Percentiles rank a stretch among this genome's conserved stretches.
Evolutionary conservation across 176 grass and related monocot species (phyloP).

Genomic region (Avena sativa): DNA sequence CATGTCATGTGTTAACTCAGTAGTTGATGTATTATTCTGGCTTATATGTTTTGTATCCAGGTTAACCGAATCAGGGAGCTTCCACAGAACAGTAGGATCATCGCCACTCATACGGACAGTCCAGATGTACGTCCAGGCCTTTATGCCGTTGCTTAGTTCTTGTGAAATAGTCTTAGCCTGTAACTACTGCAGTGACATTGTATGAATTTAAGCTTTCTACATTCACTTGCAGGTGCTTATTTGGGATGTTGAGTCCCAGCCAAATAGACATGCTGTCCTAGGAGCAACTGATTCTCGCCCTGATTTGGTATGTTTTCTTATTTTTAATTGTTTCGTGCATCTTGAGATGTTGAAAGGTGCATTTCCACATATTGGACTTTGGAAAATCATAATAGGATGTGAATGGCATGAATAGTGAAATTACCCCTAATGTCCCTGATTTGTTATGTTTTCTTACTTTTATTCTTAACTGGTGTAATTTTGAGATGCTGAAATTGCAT

Average conservation of each 20-base stretch:
- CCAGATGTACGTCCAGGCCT: constrained; percentile 70
- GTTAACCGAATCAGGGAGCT: constrained; percentile 98
- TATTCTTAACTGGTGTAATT: constrained; percentile 22
- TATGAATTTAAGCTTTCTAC: constrained; percentile 23
- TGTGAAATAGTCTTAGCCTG: constrained; percentile 12
- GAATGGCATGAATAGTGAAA: constrained; percentile 17
- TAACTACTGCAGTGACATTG: background rate
- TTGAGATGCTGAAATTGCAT: constrained; percentile 4
- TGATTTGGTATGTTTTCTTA: constrained; percentile 69
- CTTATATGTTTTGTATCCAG: constrained; percentile 54
- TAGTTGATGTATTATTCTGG: constrained; percentile 17
- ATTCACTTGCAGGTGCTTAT: constrained; percentile 75
- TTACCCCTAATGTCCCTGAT: constrained; percentile 19
- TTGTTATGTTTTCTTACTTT: constrained; percentile 45
- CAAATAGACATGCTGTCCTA: constrained; percentile 77
- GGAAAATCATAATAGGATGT: constrained; percentile 30
- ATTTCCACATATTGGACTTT: constrained; percentile 21
- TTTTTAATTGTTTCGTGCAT: constrained; percentile 32
- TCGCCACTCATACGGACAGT: constrained; percentile 95
- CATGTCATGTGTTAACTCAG: background rate
- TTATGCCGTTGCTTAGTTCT: constrained; percentile 21
- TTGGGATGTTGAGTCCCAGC: constrained; percentile 93
- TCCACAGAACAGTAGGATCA: constrained; percentile 91
- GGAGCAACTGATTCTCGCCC: constrained; percentile 78
- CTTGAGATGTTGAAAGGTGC: constrained; percentile 14